Percentiles rank a stretch among this genome's conserved stretches.
phyloP scores from a whole-genome alignment of 306 rosid genomes.

The Abrus pulchellus region DNA sequence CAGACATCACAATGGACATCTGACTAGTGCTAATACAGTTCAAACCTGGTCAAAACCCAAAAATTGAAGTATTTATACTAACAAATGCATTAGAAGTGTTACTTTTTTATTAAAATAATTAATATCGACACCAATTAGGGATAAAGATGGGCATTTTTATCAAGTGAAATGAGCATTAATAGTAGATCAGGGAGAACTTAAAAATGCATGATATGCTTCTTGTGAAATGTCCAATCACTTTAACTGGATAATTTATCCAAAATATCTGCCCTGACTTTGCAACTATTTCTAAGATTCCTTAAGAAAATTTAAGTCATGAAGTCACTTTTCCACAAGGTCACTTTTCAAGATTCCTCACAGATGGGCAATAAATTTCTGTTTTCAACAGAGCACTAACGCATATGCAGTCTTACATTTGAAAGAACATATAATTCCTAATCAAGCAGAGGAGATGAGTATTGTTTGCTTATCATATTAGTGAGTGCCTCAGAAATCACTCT shows the following conservation, averaged over 20 bases:
- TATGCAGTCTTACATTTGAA: not conserved
- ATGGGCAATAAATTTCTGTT: not conserved
- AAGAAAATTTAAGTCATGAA: not conserved
- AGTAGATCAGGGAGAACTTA: not conserved
- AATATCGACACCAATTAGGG: not conserved
- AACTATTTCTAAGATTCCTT: not conserved
- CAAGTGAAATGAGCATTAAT: not conserved
- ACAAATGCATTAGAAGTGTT: not conserved
- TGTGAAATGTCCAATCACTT: not conserved
- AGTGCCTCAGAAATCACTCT: not conserved
- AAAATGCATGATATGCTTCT: not conserved
- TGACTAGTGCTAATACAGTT: not conserved
- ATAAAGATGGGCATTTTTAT: not conserved
- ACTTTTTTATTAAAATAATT: not conserved
- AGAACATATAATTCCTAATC: not conserved
- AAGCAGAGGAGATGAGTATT: not conserved
- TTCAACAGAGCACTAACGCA: not conserved
- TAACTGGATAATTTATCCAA: not conserved
- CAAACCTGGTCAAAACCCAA: not conserved
- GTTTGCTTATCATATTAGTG: not conserved
- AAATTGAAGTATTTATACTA: not conserved
- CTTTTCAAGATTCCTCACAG: not conserved
- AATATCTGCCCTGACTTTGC: not conserved
- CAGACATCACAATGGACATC: not conserved
- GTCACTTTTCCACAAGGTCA: conserved; percentile 11